Evolutionary conservation across 1,139 yeast species (phyloP), one percentile per base, ranked within the genome.

Genomic region (Schwanniomyces etchellsii): DNA sequence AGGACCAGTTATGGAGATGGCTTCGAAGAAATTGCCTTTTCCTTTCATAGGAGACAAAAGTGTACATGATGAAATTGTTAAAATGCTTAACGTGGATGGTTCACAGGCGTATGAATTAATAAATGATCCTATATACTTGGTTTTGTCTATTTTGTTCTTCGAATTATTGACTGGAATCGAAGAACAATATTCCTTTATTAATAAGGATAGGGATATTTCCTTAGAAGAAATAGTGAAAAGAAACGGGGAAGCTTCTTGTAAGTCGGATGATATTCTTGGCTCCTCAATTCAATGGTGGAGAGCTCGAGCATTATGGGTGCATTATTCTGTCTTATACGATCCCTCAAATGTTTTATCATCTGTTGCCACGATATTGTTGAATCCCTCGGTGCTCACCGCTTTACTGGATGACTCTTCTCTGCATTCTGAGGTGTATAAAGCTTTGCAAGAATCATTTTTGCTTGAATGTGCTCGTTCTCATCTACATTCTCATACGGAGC

Each of bases 261-360:
- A 27, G 7, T 16, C 27, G 9, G 31, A 35, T 2, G 52, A 56
- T 28, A 49, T 67, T 2, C 40, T 69, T 1, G 39, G 44, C 9
- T 81, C 81, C 2, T 60, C 79, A 2, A 55, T 70, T 3, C 60
- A 60, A 30, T 82, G 91, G 89, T 82, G 91, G 91, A 69, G 82
- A 49, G 59, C 79, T 4, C 69, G 93, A 52, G 74, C 77, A 3
- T 52, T 81, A 25, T 77, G 79, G 45, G 69, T 74, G 0, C 88
- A 80, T 37, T 57, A 70, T 31, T 74, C 86, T 1, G 51, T 81
- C 11, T 57, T 77, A 26, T 68, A 77, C 2, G 89, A 82, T 42
- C 69, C 76, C 12, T 69, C 81, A 1, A 55, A 72, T 28, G 48
- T 65, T 10, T 46, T 74, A 26, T 52, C 72, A 2, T 48, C 73